Conservation (phyloP, 179 eudicot genomes). For the Dionaea muscipula region DNA sequence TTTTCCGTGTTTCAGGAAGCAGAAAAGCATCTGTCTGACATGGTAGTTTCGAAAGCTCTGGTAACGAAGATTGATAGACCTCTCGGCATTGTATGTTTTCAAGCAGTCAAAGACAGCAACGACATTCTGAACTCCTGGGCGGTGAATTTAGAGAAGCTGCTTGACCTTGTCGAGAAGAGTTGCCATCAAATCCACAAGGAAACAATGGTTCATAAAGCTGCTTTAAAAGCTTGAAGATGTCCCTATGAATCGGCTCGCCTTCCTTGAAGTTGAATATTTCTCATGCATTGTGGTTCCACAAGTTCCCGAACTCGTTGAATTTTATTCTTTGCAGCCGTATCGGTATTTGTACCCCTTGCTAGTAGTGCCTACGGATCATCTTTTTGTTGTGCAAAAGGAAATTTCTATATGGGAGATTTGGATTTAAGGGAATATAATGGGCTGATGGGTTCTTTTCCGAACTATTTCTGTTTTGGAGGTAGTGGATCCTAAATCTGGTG, state of each 20-base stretch:
- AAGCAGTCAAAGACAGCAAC: conserved; percentile 66
- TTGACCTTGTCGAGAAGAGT: conserved; percentile 93
- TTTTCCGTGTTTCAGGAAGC: too few species aligned
- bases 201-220: conserved; percentile 90
- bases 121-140: conserved; percentile 86
- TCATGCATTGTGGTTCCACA: too few species aligned
- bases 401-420: too few species aligned
- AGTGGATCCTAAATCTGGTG: too few species aligned
- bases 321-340: too few species aligned
- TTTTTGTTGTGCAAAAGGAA: too few species aligned
- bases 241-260: neutral
- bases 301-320: too few species aligned
- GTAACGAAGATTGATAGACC: conserved; percentile 87
- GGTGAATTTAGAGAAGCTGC: conserved; percentile 78
- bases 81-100: conserved; percentile 58
- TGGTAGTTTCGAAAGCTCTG: conserved; percentile 92
- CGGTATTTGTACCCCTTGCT: too few species aligned
- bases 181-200: conserved; percentile 98
- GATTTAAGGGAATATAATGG: too few species aligned
- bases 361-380: too few species aligned
- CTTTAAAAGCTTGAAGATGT: conserved; percentile 38
- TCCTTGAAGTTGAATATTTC: neutral
- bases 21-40: conserved; percentile 82
- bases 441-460: too few species aligned
- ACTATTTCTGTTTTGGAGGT: too few species aligned